Evolutionary conservation across 2,329 filamentous ascomycete species (phyloP).

Genomic region (Gaeumannomyces tritici): DNA sequence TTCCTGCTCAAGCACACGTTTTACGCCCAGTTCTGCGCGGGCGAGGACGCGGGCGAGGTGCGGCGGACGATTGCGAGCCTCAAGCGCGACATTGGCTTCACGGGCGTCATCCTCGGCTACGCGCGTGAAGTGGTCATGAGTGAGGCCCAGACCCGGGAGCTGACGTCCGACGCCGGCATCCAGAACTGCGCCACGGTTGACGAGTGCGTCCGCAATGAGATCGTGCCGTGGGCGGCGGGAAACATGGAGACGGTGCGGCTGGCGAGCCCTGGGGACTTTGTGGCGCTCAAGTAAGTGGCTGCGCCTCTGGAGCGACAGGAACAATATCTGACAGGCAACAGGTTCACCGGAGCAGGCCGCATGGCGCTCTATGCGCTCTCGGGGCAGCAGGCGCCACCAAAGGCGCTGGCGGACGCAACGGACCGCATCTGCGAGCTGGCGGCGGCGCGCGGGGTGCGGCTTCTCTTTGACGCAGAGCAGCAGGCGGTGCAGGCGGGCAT

Average conservation of each 20-base stretch:
- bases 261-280: constrained; percentile 59
- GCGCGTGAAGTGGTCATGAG: constrained; percentile 70
- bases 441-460: constrained; percentile 54
- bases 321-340: constrained; percentile 13
- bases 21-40: constrained; percentile 86
- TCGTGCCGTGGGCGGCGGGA: constrained; percentile 62
- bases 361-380: constrained; percentile 60
- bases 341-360: constrained; percentile 73
- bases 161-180: constrained; percentile 33
- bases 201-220: constrained; percentile 45
- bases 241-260: constrained; percentile 66
- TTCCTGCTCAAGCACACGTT: constrained; percentile 71
- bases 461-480: constrained; percentile 85
- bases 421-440: constrained; percentile 67
- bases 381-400: constrained; percentile 50
- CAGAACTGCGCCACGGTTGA: constrained; percentile 19
- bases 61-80: constrained; percentile 52
- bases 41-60: constrained; percentile 63
- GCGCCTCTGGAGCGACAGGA: background rate
- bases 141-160: constrained; percentile 36
- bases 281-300: constrained; percentile 47
- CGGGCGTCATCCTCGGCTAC: constrained; percentile 77
- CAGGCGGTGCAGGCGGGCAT: constrained; percentile 69
- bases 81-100: constrained; percentile 61
- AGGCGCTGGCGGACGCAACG: constrained; percentile 59